Evolutionary conservation across 805 yeast genomes (phyloP), one percentile per base, ranked within the genome.

Genomic region (Starmerella cellae): DNA sequence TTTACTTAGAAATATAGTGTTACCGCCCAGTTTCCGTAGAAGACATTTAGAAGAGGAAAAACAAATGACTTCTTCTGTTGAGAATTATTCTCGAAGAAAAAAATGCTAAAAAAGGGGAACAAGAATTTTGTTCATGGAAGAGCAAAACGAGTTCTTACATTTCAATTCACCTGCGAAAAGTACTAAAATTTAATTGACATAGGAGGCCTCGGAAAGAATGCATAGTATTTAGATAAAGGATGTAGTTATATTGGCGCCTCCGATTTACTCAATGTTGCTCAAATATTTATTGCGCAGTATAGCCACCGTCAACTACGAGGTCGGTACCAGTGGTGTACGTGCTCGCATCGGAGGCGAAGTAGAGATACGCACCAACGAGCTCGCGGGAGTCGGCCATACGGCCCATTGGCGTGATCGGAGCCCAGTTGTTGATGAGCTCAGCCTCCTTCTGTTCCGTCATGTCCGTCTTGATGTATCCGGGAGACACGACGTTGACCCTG

Each of bases 401-500:
- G 21, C 88, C 91, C 66, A 75, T 35, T 4, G 57, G 57, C 17
- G 52, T 42, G 29, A 47, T 19, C 3, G 49, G 43, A 37, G 68
- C 60, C 82, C 82, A 76, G 45, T 62, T 63, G 31, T 61, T 60
- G 49, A 64, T 62, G 46, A 65, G 61, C 37, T 69, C 71, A 24
- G 55, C 54, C 33, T 72, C 71, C 22, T 71, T 57, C 28, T 63
- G 64, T 43, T 63, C 67, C 11, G 77, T 69, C 52, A 83, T 68
- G 44, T 78, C 84, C 4, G 91, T 79, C 41, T 70, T 72, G 46
- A 82, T 77, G 66, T 82, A 82, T 13, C 94, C 94, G 16, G 94
- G 94, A 10, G 84, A 75, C 22, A 82, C 74, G 24, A 80, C 67
- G 66, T 82, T 82, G 46, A 78, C 88, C 50, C 94, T 71, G 11